Base-by-base conservation (phyloP, 164 flowering plant species). In the Platanus orientalis region DNA sequence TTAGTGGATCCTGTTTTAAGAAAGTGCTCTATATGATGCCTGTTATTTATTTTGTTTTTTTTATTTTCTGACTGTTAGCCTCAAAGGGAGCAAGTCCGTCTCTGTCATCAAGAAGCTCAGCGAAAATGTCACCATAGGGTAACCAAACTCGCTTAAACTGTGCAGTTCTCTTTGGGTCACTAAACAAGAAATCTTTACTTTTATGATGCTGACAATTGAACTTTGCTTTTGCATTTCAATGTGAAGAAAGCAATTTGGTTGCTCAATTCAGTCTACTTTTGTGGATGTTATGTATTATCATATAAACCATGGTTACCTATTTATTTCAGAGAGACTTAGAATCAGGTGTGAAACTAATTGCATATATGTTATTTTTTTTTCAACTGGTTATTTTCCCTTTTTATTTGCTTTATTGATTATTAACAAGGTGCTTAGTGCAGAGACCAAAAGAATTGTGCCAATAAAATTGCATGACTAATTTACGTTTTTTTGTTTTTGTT, bases 111-210 rank as follows among this genome's bases (percentile, higher is more conserved):
- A 79, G 66, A 68, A 17, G 73, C 77, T 57, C 97, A 87, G 54
- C 71, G 86, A 42, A 81, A 84, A 64, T 80, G 72, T 40, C 98
- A 94, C 74, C 80, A 78, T 54, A 84, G 80, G 95, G 98, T 91
- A 72, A 26, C 19, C 10, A 42, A 34, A 7, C 54, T 53, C 3
- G 21, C 6, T 34, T 40, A 36, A 27, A 63, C 24, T 7, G 3
- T 54, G 36, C n/a, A 39, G 40, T n/a, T 30, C 21, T 40, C 9
- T 10, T 29, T 64, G 52, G 44, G 29, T 64, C 61, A 40, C 24
- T 44, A 34, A 28, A 12, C 7, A 27, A 51, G 16, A n/a, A 25
- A 7, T 58, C 0, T 1, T 13, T 52, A 10, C 34, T 26, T 21
- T 32, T 26, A 48, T 21, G 11, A 1, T 17, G 11, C 21, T 45